Evolutionary conservation across 441 rosid genomes (phyloP).

Genomic region (Flueggea neowawraea): DNA sequence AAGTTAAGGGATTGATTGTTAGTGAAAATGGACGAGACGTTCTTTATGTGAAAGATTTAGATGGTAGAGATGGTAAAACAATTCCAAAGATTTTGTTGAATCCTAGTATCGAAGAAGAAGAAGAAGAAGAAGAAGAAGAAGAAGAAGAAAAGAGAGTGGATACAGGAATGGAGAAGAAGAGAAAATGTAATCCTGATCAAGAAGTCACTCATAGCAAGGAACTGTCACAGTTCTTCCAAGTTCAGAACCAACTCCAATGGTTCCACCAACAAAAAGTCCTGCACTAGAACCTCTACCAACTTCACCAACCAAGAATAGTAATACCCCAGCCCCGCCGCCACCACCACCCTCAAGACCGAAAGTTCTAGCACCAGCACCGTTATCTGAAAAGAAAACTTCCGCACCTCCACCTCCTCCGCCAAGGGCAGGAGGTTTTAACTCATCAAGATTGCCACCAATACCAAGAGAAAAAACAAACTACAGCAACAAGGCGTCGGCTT

Average conservation of each 20-base stretch:
- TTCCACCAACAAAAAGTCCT: conserved; percentile 3
- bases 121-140: no score
- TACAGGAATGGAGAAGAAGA: neutral
- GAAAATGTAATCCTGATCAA: conserved; percentile 1
- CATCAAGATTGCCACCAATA: conserved; percentile 31
- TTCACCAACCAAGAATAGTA: conserved; percentile 8
- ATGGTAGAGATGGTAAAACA: no score
- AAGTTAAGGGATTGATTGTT: conserved; percentile 32
- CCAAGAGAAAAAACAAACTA: conserved; percentile 24
- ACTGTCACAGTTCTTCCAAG: no score
- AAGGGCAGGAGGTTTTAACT: conserved; percentile 17
- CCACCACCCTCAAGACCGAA: conserved; percentile 7
- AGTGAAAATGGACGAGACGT: conserved; percentile 42
- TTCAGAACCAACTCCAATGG: conserved; percentile 7
- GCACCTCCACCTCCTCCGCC: conserved; percentile 25
- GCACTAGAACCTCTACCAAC: conserved; percentile 3
- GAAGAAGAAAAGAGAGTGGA: conserved; percentile 22
- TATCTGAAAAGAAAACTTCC: conserved; percentile 15
- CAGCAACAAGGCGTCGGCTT: conserved; percentile 10
- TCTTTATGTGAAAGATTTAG: no score
- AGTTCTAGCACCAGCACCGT: neutral
- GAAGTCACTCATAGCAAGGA: conserved; percentile 4
- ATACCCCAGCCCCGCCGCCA: conserved; percentile 14
- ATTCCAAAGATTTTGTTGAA: no score
- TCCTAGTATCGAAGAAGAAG: no score